Percentiles rank a stretch among this genome's conserved stretches.
These are phyloP conservation scores for Vanderwaltozyma verrucispora DNA, from an alignment of 805 yeast genomes.

Conservation along the genomic window DNA sequence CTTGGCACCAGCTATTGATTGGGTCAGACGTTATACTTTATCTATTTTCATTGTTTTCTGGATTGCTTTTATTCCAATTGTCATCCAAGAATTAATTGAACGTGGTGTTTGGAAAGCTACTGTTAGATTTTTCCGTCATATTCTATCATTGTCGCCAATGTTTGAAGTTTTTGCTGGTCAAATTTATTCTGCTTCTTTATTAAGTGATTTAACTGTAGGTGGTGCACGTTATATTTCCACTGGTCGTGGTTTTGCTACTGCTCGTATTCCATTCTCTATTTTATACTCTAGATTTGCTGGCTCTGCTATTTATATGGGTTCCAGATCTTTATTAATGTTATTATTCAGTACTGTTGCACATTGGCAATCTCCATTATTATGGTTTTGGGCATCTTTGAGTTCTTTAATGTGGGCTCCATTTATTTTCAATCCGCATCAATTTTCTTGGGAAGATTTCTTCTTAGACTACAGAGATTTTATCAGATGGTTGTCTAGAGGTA, in stretches of 20 bases:
- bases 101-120: constrained; percentile 71
- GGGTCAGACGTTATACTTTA: constrained; percentile 73
- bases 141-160: constrained; percentile 63
- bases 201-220: constrained; percentile 66
- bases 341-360: constrained; percentile 63
- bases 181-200: constrained; percentile 60
- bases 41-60: constrained; percentile 77
- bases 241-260: constrained; percentile 80
- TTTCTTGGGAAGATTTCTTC: constrained; percentile 91
- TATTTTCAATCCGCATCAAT: constrained; percentile 95
- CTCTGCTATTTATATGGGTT: constrained; percentile 77
- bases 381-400: constrained; percentile 94
- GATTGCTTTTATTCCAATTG: constrained; percentile 69
- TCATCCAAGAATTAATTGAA: constrained; percentile 71
- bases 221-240: constrained; percentile 84
- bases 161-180: constrained; percentile 79
- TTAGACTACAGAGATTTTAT: constrained; percentile 92
- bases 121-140: constrained; percentile 58
- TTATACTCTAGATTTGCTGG: constrained; percentile 72
- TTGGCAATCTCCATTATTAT: constrained; percentile 88
- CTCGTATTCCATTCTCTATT: constrained; percentile 66
- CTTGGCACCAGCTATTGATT: constrained; percentile 61
- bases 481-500: constrained; percentile 87
- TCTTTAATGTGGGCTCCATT: constrained; percentile 90
- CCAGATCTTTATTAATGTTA: constrained; percentile 63